Base-by-base conservation (phyloP, 129 eudicot species). In the Erigeron canadensis region DNA sequence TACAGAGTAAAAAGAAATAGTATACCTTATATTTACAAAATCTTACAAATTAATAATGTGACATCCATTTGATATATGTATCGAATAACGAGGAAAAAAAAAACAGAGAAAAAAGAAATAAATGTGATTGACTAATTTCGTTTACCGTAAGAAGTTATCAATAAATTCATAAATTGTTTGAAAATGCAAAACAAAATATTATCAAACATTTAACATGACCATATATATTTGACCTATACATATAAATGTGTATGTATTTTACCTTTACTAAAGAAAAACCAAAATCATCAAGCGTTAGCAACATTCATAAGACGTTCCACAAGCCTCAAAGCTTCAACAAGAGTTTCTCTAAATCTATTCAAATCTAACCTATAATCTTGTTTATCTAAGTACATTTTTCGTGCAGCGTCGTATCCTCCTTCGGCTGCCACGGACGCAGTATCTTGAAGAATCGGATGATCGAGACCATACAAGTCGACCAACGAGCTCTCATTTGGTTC, bases 401-500 rank as follows among this genome's bases (percentile, higher is more conserved):
- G 70, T 0, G 83, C 87, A 8, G 82, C 73, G 16, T 75, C 53
- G 23, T 78, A 87, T 13, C 86, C 77, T 61, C 79, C 84, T 39
- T 79, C 69, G 0, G 67, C 64, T 0, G 63, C 65, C 5, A 85
- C 54, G 0, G 87, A 74, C 9, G 64, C 77, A 1, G 83, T 83
- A 44, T 85, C 79, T 4, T 58, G 18, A 59, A 82, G 69, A 8
- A 79, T 70, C 16, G 90, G 82, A 58, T 76, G 76, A 77, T 85
- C 74, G 3, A 59, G 71, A 7, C 80, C 70, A 63, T 85, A 85
- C 67, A 68, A 23, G 6, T 76, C 61, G 6, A 71, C 51, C 5
- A 85, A 71, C n/a, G 85, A 44, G 71, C 87, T 85, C 79, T 85
- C 90, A 6, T 85, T 76, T 10, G 84, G 81, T 56, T 76, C 65